These are phyloP conservation scores for Penicillium taxi DNA, from an alignment of 495 filamentous ascomycete species.

Conservation along the genomic window DNA sequence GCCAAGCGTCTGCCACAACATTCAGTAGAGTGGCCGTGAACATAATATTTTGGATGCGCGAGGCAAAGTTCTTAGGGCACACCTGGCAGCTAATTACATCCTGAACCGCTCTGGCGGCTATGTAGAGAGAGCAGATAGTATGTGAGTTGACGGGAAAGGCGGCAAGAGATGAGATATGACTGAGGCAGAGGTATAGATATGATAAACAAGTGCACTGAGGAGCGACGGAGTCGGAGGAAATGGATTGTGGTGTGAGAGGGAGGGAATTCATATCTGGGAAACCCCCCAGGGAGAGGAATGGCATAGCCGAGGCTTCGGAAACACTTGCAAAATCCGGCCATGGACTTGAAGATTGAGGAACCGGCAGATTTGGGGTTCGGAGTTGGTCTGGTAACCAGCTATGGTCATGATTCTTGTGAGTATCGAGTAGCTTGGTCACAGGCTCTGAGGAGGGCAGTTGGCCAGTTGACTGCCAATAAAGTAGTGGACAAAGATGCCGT, in stretches of 20 bases:
- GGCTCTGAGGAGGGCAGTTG: constrained; percentile 11
- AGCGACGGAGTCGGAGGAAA: constrained; percentile 13
- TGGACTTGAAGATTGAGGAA: constrained; percentile 27
- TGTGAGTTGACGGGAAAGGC: constrained; percentile 37
- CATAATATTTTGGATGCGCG: constrained; percentile 55
- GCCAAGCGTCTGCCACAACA: constrained; percentile 52
- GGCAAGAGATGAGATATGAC: constrained; percentile 35
- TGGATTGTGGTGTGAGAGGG: constrained; percentile 21
- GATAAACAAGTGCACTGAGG: constrained; percentile 38
- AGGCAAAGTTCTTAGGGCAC: constrained; percentile 45
- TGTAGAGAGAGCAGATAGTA: constrained; percentile 50
- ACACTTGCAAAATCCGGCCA: constrained; percentile 42
- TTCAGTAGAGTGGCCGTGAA: constrained; percentile 57
- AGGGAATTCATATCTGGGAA: constrained; percentile 19
- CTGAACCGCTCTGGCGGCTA: constrained; percentile 47
- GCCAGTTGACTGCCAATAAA: constrained; percentile 15
- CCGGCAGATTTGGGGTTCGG: constrained; percentile 18
- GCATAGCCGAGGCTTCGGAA: constrained; percentile 30
- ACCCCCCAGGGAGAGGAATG: constrained; percentile 18
- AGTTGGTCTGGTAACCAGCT: constrained; percentile 21
- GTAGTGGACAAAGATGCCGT: constrained; percentile 20
- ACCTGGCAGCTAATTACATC: constrained; percentile 50
- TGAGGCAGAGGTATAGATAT: constrained; percentile 40
- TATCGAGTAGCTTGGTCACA: constrained; percentile 14
- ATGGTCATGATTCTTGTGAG: constrained; percentile 23